phyloP scores from a whole-genome alignment of 306 rosid genomes.

The Lagenaria siceraria region DNA sequence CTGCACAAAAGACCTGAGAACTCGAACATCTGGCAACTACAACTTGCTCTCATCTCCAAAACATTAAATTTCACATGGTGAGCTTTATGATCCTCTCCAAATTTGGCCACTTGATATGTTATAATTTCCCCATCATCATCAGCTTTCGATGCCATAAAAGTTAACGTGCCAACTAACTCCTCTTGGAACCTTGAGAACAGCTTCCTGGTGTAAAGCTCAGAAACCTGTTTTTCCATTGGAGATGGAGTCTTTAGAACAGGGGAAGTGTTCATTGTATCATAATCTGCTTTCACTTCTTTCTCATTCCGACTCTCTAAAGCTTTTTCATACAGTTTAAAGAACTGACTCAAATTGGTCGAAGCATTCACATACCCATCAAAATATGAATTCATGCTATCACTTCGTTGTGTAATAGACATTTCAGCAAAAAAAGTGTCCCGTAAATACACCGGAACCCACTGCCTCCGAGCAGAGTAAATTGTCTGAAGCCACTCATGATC shows the following conservation, averaged over 20 bases:
- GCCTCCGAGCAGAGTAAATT: slow-evolving; percentile 61
- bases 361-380: slow-evolving; percentile 99
- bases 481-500: slow-evolving; percentile 95
- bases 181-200: slow-evolving; percentile 85
- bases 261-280: slow-evolving; percentile 74
- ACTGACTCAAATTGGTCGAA: slow-evolving; percentile 84
- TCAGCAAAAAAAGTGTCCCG: slow-evolving; percentile 94
- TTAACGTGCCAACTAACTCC: slow-evolving; percentile 90
- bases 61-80: slow-evolving; percentile 73
- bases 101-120: slow-evolving; percentile 82
- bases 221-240: slow-evolving; percentile 97
- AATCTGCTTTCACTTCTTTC: slow-evolving; percentile 97
- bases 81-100: slow-evolving; percentile 85
- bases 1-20: slow-evolving; percentile 98
- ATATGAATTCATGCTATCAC: slow-evolving; percentile 97
- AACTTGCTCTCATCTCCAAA: slow-evolving; percentile 73
- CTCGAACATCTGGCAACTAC: slow-evolving; percentile 99
- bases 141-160: slow-evolving; percentile 75
- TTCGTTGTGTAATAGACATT: slow-evolving; percentile 94
- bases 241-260: slow-evolving; percentile 86
- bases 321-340: slow-evolving; percentile 91
- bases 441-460: slow-evolving; percentile 94
- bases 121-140: slow-evolving; percentile 76
- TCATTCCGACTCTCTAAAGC: slow-evolving; percentile 97
- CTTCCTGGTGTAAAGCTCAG: slow-evolving; percentile 81